Evolutionary conservation across 1,284 basidiomycete species (phyloP).

Genomic region (Ustilago xerochloae): DNA sequence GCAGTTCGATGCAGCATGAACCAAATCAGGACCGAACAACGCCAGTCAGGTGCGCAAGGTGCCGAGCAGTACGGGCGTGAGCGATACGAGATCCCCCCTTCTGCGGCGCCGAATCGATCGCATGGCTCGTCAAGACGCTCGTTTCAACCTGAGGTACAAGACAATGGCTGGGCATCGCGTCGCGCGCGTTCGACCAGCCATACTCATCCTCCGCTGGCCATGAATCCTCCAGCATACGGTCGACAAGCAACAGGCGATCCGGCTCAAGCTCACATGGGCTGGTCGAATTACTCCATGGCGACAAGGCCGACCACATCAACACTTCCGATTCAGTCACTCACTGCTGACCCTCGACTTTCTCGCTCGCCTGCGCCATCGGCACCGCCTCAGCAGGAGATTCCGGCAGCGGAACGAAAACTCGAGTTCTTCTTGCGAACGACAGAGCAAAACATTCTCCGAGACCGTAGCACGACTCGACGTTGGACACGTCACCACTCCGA

Average conservation of each 20-base stretch:
- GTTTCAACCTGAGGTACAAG: neutral
- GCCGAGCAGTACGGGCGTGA: too few species aligned
- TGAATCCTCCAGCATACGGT: neutral
- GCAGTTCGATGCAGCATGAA: too few species aligned
- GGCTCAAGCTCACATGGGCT: neutral
- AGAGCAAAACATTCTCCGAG: neutral
- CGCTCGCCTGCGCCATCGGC: neutral
- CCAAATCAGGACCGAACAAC: too few species aligned
- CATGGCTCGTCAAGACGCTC: neutral
- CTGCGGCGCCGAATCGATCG: neutral
- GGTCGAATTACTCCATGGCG: neutral
- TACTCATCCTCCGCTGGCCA: neutral
- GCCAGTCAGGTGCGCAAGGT: too few species aligned
- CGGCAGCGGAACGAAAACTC: slow-evolving; percentile 6
- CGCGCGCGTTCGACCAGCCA: neutral
- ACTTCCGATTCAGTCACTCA: neutral
- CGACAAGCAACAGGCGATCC: neutral
- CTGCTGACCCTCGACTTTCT: neutral
- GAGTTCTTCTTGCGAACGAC: slow-evolving; percentile 12
- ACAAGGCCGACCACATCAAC: neutral
- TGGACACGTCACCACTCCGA: neutral
- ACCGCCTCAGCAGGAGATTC: neutral
- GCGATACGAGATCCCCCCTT: too few species aligned
- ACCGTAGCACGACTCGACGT: neutral
- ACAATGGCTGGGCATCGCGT: slow-evolving; percentile 8